A percentile compares a stretch with the other conserved stretches of the same genome.
Conservation (phyloP, 345 rosid genomes). For the Gossypium ekmanianum region DNA sequence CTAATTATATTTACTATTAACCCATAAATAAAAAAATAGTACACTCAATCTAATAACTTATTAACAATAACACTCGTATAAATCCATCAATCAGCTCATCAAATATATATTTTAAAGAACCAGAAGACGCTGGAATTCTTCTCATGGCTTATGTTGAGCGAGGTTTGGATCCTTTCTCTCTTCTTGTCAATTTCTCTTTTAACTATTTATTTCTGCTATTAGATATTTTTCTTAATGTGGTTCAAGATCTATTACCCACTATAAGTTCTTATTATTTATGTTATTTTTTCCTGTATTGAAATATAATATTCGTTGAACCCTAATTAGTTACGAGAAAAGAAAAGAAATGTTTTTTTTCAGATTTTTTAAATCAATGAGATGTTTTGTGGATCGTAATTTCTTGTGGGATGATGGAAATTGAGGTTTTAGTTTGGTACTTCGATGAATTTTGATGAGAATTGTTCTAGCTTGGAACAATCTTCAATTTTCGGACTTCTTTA, state of each 20-base stretch:
- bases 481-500: neutral
- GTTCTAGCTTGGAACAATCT: neutral
- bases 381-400: neutral
- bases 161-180: neutral
- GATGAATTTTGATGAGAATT: neutral
- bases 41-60: too few relatives aligned
- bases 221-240: neutral
- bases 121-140: neutral
- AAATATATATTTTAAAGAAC: too few relatives aligned
- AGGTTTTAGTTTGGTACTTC: neutral
- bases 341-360: neutral
- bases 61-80: too few relatives aligned
- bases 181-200: neutral
- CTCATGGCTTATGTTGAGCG: slow-evolving; percentile 15
- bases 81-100: too few relatives aligned
- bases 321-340: neutral
- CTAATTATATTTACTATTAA: too few relatives aligned
- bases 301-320: neutral
- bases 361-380: neutral
- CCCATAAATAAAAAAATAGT: too few relatives aligned
- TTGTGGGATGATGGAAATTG: neutral
- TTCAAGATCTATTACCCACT: neutral
- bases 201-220: neutral
- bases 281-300: neutral
- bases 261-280: neutral